Percentiles rank a stretch among this genome's conserved stretches.
phyloP scores from a whole-genome alignment of 2,329 filamentous ascomycete genomes.

The Claviceps sp. region DNA sequence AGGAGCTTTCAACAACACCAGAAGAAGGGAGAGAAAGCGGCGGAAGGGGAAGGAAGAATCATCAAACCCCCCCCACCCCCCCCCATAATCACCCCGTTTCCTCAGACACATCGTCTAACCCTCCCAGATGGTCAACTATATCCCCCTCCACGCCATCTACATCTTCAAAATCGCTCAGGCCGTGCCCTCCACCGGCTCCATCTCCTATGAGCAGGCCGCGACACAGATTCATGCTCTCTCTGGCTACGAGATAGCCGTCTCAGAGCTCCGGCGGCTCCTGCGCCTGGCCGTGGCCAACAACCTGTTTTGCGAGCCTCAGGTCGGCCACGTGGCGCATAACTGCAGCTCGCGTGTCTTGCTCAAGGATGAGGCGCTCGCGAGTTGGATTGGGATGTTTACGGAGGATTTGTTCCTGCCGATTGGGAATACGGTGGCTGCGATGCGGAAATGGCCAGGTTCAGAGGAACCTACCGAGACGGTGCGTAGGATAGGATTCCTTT shows the following conservation, averaged over 20 bases:
- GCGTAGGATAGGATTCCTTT: background rate
- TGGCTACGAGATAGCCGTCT: constrained; percentile 20
- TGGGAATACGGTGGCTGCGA: constrained; percentile 18
- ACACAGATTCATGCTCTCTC: constrained; percentile 18
- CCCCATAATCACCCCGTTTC: too few relatives aligned
- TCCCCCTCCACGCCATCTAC: constrained; percentile 18
- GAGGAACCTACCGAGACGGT: constrained; percentile 21
- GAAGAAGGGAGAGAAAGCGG: background rate
- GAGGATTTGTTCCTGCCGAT: constrained; percentile 18
- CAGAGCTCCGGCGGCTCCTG: constrained; percentile 21
- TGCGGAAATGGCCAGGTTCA: constrained; percentile 23
- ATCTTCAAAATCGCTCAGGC: constrained; percentile 18
- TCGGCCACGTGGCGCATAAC: constrained; percentile 26
- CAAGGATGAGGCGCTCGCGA: constrained; percentile 14
- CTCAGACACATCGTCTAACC: background rate
- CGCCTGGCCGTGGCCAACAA: constrained; percentile 25
- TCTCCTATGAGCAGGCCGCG: constrained; percentile 15
- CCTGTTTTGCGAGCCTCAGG: constrained; percentile 25
- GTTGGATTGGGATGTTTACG: constrained; percentile 18
- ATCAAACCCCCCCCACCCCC: too few relatives aligned
- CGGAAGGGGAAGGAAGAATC: background rate
- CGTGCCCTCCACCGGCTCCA: constrained; percentile 14
- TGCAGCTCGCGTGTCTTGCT: constrained; percentile 18
- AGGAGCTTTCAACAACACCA: background rate
- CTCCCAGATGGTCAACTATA: constrained; percentile 12